Evolutionary conservation across 306 rosid species (phyloP).

Genomic region (Spatholobus suberectus): DNA sequence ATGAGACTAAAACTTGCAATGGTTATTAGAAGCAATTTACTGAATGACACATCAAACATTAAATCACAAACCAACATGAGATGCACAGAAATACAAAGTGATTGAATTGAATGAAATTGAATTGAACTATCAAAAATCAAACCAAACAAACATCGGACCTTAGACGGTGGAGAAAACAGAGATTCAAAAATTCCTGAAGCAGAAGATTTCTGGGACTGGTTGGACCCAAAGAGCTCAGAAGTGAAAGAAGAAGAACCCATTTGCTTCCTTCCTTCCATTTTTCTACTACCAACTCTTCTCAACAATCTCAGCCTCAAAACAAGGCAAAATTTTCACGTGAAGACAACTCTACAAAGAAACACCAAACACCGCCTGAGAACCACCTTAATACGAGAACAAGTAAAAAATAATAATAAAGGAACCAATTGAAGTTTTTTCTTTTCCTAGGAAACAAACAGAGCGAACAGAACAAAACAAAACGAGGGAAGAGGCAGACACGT

Average conservation of each 20-base stretch:
- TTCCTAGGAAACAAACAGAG: constrained; percentile 47
- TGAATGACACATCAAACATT: neutral
- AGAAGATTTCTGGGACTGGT: constrained; percentile 52
- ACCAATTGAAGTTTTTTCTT: constrained; percentile 38
- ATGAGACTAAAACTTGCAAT: neutral
- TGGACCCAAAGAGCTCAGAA: constrained; percentile 74
- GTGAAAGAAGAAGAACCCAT: constrained; percentile 68
- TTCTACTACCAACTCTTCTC: neutral
- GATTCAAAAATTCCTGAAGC: constrained; percentile 67
- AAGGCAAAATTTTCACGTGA: constrained; percentile 11
- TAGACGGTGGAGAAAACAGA: constrained; percentile 61
- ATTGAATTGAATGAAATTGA: constrained; percentile 34
- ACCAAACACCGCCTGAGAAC: constrained; percentile 49
- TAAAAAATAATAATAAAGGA: neutral
- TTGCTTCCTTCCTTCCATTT: constrained; percentile 73
- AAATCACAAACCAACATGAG: neutral
- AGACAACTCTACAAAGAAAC: constrained; percentile 29
- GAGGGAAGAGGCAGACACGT: constrained; percentile 56
- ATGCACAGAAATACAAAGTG: constrained; percentile 7
- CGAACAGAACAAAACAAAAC: constrained; percentile 34
- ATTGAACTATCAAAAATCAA: constrained; percentile 22
- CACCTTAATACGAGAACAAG: neutral
- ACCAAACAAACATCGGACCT: constrained; percentile 54
- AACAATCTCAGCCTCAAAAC: constrained; percentile 30
- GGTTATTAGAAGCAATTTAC: neutral